phyloP scores from a whole-genome alignment of 805 yeast species.

The Saccharomyces eubayanus region DNA sequence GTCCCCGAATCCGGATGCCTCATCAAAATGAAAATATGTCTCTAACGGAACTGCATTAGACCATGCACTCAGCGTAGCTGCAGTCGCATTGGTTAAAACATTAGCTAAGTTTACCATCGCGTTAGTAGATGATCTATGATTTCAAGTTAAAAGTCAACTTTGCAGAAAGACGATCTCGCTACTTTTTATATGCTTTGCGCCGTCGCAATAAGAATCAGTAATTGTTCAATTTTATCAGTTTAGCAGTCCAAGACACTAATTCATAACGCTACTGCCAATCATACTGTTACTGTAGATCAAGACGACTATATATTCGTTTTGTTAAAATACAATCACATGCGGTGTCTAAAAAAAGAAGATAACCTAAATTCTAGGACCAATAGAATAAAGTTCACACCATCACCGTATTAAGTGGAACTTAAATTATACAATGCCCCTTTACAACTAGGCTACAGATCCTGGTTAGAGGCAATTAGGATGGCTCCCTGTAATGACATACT shows the following conservation, averaged over 20 bases:
- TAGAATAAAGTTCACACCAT: neutral
- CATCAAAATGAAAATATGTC: neutral
- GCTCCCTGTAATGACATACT: too few species aligned
- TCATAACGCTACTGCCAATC: too few species aligned
- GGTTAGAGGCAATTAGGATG: neutral
- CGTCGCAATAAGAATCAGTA: too few species aligned
- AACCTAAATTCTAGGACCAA: neutral
- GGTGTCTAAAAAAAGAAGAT: neutral
- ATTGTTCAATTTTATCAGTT: too few species aligned
- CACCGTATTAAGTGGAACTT: neutral
- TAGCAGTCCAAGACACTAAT: too few species aligned
- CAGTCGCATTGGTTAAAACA: neutral
- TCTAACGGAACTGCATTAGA: neutral
- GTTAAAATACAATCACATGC: too few species aligned
- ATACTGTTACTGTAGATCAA: too few species aligned
- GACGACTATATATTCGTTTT: too few species aligned
- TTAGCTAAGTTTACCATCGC: neutral
- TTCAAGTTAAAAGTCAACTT: neutral
- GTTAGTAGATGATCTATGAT: neutral
- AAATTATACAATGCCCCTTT: neutral
- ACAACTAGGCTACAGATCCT: neutral
- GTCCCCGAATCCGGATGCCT: neutral
- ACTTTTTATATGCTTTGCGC: neutral
- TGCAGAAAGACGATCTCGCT: neutral
- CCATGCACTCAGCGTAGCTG: neutral